Evolutionary conservation across 352 stramenopile genomes (phyloP).

Genomic region (Globisporangium echinulatum): DNA sequence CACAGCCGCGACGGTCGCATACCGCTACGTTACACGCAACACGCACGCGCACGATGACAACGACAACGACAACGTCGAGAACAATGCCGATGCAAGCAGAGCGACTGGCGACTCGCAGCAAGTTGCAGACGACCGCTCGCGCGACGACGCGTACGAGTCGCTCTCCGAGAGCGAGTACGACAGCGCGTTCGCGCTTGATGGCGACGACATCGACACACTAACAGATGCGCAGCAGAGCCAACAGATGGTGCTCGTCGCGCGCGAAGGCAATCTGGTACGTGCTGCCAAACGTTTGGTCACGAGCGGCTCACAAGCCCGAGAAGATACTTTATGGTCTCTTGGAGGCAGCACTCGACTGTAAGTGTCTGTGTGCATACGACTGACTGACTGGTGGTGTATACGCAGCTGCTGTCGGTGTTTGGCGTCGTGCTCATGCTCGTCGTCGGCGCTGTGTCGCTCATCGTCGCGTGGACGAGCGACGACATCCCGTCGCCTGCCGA

Average conservation of each 20-base stretch:
- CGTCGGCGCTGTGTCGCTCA: constrained; percentile 48
- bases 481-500: constrained; percentile 32
- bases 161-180: constrained; percentile 40
- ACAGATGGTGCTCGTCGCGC: constrained; percentile 30
- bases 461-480: constrained; percentile 53
- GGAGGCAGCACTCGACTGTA: too few species aligned
- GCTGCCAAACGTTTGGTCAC: not conserved
- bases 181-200: constrained; percentile 12
- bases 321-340: too few species aligned
- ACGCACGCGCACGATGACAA: constrained; percentile 17
- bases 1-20: constrained; percentile 47
- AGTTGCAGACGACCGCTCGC: too few species aligned
- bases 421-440: constrained; percentile 63
- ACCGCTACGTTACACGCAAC: constrained; percentile 53
- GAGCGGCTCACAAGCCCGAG: too few species aligned
- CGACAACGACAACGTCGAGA: not conserved
- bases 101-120: not conserved
- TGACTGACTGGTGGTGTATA: not conserved
- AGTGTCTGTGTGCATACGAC: not conserved
- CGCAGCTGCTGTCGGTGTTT: constrained; percentile 61
- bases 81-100: constrained; percentile 7
- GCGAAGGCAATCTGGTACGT: constrained; percentile 50
- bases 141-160: constrained; percentile 27
- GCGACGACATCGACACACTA: constrained; percentile 17
- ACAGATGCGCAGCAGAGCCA: constrained; percentile 18